Conservation (phyloP, 345 rosid species). For the Pistacia vera region DNA sequence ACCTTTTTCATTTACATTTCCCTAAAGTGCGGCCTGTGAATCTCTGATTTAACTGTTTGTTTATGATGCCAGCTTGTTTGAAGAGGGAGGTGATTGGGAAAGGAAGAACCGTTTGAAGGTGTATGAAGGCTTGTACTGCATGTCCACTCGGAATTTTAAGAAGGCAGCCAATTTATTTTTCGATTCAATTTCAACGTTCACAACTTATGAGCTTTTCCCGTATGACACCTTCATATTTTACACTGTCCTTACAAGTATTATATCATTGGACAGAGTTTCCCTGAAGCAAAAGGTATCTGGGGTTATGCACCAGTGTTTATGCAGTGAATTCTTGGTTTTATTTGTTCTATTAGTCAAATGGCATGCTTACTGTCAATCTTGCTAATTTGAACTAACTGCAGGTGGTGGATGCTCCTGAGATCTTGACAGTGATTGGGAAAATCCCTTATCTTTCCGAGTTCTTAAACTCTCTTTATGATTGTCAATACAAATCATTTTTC, state of each 20-base stretch:
- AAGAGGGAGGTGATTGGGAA: slow-evolving; percentile 99
- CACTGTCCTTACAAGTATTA: slow-evolving; percentile 93
- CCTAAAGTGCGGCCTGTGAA: background rate
- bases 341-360: background rate
- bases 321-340: slow-evolving; percentile 3
- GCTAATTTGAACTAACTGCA: slow-evolving; percentile 30
- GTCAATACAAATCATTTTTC: slow-evolving; percentile 92
- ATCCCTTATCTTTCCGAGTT: slow-evolving; percentile 87
- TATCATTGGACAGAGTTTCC: slow-evolving; percentile 94
- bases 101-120: slow-evolving; percentile 97
- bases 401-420: slow-evolving; percentile 99
- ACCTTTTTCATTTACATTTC: slow-evolving; percentile 11
- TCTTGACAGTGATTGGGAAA: slow-evolving; percentile 95
- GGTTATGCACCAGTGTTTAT: slow-evolving; percentile 8
- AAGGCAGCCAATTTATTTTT: slow-evolving; percentile 88
- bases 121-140: slow-evolving; percentile 91
- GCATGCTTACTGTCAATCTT: background rate
- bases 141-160: slow-evolving; percentile 88
- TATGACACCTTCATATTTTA: slow-evolving; percentile 95
- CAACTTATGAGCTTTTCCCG: slow-evolving; percentile 94
- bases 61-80: slow-evolving; percentile 73
- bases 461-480: slow-evolving; percentile 88
- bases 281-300: slow-evolving; percentile 86
- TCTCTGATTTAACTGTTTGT: slow-evolving; percentile 10
- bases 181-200: slow-evolving; percentile 98